Percentiles rank a stretch among this genome's conserved stretches.
Evolutionary conservation across 2,329 filamentous ascomycete species (phyloP).

Genomic region (Metarhizium sp.): DNA sequence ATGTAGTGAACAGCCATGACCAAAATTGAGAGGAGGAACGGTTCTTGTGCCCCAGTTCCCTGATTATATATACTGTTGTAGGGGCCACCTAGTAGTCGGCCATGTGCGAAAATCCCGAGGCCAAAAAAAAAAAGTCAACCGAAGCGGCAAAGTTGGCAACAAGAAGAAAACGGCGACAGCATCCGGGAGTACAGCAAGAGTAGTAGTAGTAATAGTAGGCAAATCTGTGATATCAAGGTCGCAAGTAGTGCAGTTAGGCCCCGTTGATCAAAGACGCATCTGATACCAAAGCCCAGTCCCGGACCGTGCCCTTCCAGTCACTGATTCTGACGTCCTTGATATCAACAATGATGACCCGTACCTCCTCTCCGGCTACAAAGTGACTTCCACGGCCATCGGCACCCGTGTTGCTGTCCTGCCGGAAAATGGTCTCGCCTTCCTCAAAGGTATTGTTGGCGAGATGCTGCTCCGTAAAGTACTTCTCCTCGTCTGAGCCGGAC

Average conservation of each 20-base stretch:
- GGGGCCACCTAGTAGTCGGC: not conserved
- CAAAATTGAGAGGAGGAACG: not conserved
- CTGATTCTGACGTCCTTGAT: constrained; percentile 81
- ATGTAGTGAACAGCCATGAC: not conserved
- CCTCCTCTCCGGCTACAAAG: constrained; percentile 74
- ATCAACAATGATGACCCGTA: constrained; percentile 76
- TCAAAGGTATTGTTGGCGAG: constrained; percentile 88
- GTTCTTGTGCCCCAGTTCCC: not conserved
- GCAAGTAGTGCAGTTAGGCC: constrained; percentile 4
- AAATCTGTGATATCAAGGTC: not conserved
- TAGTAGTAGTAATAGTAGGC: not conserved
- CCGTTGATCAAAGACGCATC: constrained; percentile 31
- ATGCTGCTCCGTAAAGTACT: constrained; percentile 74
- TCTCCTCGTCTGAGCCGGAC: constrained; percentile 69
- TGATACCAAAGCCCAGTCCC: constrained; percentile 57
- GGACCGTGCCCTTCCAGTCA: constrained; percentile 90
- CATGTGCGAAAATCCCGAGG: not conserved
- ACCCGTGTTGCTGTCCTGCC: constrained; percentile 24
- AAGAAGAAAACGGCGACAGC: not conserved
- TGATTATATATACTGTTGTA: not conserved
- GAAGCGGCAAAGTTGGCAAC: not conserved
- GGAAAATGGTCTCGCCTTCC: constrained; percentile 30
- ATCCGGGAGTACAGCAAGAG: not conserved
- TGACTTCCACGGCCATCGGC: constrained; percentile 49
- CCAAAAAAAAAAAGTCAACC: not conserved